Evolutionary conservation across 2,329 filamentous ascomycete genomes (phyloP).

Genomic region (Parafenestella ontariensis): DNA sequence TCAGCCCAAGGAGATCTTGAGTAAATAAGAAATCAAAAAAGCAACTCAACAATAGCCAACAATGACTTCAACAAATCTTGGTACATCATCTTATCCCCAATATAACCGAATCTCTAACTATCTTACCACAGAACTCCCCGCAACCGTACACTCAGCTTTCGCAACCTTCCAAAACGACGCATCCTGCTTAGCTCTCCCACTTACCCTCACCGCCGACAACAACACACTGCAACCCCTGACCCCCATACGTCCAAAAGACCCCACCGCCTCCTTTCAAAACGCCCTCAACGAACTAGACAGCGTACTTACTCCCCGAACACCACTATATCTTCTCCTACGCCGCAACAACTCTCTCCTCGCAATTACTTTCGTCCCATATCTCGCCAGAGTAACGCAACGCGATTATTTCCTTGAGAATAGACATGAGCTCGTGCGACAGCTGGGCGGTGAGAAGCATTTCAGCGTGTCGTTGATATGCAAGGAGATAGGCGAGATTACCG

Average conservation of each 20-base stretch:
- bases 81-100: too few relatives aligned
- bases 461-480: constrained; percentile 33
- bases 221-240: constrained; percentile 4
- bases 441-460: constrained; percentile 28
- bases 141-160: constrained; percentile 1
- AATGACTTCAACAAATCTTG: neutral
- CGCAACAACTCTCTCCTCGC: constrained; percentile 15
- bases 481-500: constrained; percentile 34
- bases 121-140: neutral
- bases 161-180: neutral
- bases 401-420: constrained; percentile 18
- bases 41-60: neutral
- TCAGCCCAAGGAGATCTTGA: neutral
- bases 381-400: constrained; percentile 14
- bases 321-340: constrained; percentile 31
- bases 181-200: neutral
- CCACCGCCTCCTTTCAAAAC: constrained; percentile 12
- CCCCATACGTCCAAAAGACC: constrained; percentile 3
- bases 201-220: neutral
- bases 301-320: constrained; percentile 15
- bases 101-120: neutral
- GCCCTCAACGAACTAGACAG: constrained; percentile 25
- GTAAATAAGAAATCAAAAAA: neutral
- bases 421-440: constrained; percentile 10
- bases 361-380: constrained; percentile 37